Conservation (phyloP, 78 protist species). For the Dictyostelium intermedium region DNA sequence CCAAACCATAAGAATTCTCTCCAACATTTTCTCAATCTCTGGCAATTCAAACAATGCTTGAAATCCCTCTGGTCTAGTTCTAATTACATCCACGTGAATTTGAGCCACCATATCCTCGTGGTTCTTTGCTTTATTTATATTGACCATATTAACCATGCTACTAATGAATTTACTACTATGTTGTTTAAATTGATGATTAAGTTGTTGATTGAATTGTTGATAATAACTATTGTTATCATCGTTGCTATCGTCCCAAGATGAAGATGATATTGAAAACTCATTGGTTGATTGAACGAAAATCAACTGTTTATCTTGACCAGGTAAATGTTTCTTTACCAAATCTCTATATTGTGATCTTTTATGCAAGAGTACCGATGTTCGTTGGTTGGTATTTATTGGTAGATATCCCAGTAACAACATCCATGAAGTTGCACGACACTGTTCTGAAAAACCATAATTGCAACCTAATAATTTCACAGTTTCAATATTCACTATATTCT, state of each 20-base stretch:
- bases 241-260: background rate
- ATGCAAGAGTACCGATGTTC: slow-evolving; percentile 1
- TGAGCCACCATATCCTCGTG: slow-evolving; percentile 41
- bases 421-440: slow-evolving; percentile 57
- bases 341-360: slow-evolving; percentile 61
- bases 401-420: slow-evolving; percentile 64
- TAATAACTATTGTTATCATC: background rate
- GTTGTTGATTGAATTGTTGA: background rate
- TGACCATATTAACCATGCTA: background rate
- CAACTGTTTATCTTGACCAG: slow-evolving; percentile 13
- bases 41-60: slow-evolving; percentile 35
- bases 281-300: background rate
- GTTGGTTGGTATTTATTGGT: slow-evolving; percentile 8
- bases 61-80: slow-evolving; percentile 77
- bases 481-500: slow-evolving; percentile 40
- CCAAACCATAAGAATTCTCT: slow-evolving; percentile 59
- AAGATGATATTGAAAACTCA: background rate
- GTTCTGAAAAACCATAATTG: slow-evolving; percentile 66
- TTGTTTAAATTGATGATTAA: background rate
- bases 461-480: slow-evolving; percentile 47
- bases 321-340: slow-evolving; percentile 50
- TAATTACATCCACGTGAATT: slow-evolving; percentile 65
- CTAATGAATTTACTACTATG: slow-evolving; percentile 7
- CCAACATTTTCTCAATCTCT: slow-evolving; percentile 61
- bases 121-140: slow-evolving; percentile 1